Conservation (phyloP, 1,284 basidiomycete species). For the Malassezia pachydermatis region DNA sequence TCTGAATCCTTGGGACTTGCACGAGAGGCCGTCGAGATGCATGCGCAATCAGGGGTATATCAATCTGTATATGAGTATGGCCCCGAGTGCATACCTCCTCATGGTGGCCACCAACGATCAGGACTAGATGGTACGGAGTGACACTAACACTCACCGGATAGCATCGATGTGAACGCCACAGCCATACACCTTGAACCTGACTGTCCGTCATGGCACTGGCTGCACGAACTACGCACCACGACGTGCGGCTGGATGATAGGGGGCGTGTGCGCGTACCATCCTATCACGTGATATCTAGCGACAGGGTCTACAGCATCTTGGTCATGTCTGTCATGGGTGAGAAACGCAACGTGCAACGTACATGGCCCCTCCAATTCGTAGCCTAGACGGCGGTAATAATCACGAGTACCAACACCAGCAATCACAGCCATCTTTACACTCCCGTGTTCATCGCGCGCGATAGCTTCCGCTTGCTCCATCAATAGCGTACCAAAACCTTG, state of each 20-base stretch:
- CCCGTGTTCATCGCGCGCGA: constrained; percentile 94
- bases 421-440: constrained; percentile 91
- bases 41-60: constrained; percentile 13
- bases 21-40: constrained; percentile 3
- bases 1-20: background rate
- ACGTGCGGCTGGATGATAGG: background rate
- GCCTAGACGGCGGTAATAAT: constrained; percentile 84
- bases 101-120: background rate
- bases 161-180: background rate
- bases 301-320: too few species aligned
- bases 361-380: constrained; percentile 89
- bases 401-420: constrained; percentile 85
- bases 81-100: background rate
- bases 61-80: background rate
- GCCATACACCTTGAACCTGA: constrained; percentile 2
- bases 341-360: constrained; percentile 21
- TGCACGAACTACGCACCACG: background rate
- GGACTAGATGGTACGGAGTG: constrained; percentile 3
- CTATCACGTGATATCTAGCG: constrained; percentile 9
- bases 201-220: background rate
- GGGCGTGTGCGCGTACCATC: background rate
- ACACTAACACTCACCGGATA: background rate
- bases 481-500: constrained; percentile 90
- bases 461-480: constrained; percentile 98
- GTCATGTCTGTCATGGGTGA: constrained; percentile 15